These are phyloP conservation scores for Botrytis fabae DNA, from an alignment of 2,329 filamentous ascomycete genomes.

Conservation along the genomic window DNA sequence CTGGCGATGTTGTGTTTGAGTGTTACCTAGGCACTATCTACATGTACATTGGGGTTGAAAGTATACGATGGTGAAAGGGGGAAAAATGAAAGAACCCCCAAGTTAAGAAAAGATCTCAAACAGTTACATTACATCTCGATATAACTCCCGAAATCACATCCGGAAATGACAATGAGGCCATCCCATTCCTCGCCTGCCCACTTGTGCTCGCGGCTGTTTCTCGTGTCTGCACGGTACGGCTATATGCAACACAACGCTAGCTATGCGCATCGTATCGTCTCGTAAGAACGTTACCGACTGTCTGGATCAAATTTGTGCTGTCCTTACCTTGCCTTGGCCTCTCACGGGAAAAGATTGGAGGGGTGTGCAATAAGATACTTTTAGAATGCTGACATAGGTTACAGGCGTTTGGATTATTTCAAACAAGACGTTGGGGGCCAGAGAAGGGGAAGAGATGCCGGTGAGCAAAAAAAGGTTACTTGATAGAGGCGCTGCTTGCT, in stretches of 20 bases:
- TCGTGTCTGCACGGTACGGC: conserved; percentile 4
- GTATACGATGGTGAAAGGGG: not conserved
- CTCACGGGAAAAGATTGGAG: not conserved
- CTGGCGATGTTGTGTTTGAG: not conserved
- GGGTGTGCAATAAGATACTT: not conserved
- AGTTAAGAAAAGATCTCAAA: not conserved
- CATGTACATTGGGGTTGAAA: not conserved
- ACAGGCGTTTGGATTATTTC: not conserved
- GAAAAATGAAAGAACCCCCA: not conserved
- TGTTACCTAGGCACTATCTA: not conserved
- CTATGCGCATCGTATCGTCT: conserved; percentile 2
- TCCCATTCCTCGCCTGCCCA: not conserved
- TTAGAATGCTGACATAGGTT: conserved; percentile 16
- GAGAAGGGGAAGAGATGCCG: not conserved
- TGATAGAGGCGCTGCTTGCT: not conserved
- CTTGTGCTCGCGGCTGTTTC: conserved; percentile 3
- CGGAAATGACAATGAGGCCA: not conserved
- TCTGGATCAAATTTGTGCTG: conserved; percentile 13
- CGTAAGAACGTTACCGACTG: conserved; percentile 8
- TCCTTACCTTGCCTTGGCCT: not conserved
- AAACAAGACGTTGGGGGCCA: not conserved
- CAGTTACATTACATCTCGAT: not conserved
- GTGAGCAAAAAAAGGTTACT: not conserved
- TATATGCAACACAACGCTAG: not conserved
- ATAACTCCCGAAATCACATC: not conserved